Evolutionary conservation across 192 early-diverging fungal genomes (phyloP), one percentile per base, ranked within the genome.

Genomic region (Entophlyctis luteolus): DNA sequence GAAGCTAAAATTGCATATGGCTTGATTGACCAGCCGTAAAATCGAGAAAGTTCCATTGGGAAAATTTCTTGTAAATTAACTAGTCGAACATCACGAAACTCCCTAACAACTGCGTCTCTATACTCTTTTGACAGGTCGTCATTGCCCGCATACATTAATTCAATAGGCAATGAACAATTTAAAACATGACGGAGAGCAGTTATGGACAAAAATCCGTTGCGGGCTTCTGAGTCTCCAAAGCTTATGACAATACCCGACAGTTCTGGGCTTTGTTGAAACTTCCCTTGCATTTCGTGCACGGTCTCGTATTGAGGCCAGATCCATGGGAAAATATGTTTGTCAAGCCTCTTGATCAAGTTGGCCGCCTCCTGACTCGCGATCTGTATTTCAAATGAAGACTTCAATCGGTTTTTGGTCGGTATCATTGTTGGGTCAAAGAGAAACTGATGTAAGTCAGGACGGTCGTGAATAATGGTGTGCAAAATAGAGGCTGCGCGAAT

Each of bases 101-200:
- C n/a, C n/a, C n/a, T n/a, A n/a, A n/a, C n/a, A n/a, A n/a, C n/a
- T n/a, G n/a, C n/a, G n/a, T n/a, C n/a, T n/a, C n/a, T n/a, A n/a
- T n/a, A n/a, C n/a, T n/a, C n/a, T 27, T 48, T 49, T 1, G 46
- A 5, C 18, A 63, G 60, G 8, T 10, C 28, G 28, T n/a, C 29
- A 35, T 78, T 66, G 23, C 76, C 76, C 53, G 77, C 74, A 32
- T 82, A 75, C 38, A 82, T 78, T 6, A 88, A 39, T 46, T 87
- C 77, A 65, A 88, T 86, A 0, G 84, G 86, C 16, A 88, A 62
- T 4, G 60, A 46, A 0, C 74, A 77, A 31, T 80, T 54, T n/a
- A 87, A 62, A 6, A 55, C 23, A 5, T 54, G 22, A 6, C 65
- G 65, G 29, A 67, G 52, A 22, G 53, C 36, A 18, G 31, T 18